Base-by-base conservation (phyloP, 192 early-diverging fungal genomes). In the Coemansia sp. region DNA sequence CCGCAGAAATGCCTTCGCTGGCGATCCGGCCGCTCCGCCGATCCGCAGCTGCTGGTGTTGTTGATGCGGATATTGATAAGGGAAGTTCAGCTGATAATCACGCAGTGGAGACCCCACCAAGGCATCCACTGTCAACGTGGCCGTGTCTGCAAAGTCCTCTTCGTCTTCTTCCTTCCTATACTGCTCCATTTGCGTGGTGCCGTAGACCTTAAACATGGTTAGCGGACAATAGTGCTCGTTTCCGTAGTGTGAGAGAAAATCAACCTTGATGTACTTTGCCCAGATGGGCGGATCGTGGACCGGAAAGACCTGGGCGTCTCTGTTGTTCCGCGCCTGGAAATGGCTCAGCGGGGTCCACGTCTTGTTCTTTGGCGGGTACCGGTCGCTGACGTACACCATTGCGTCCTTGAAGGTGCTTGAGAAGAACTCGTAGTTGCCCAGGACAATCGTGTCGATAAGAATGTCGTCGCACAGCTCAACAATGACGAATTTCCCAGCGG, bases 341-440 rank as follows among this genome's bases (percentile, higher is more conserved):
- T 89, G 83, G 0, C 94, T 95, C 34, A 99, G 63, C 12, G 87
- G 58, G 31, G 82, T 86, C 97, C 97, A 99, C 12, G 82, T 84
- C 40, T 86, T 81, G 31, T 90, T 74, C 37, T 82, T 76, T 10
- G 91, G 91, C 6, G 92, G 92, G 70, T 96, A 96, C 30, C 84
- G 66, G 45, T 92, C 86, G 51, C 86, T 83, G 37, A 92, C 88
- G 53, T 86, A 92, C 0, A 98, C 86, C 45, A 87, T 80, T 72
- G 94, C 88, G 40, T 97, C 90, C 65, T 92, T 92, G 70, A 96
- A 96, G 2, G 91, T 96, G 49, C 91, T 92, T 0, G 92, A 93
- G 68, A 99, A 99, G 71, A 96, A 95, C 77, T 99, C 97, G 67
- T 90, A 95, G 76, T 98, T 98, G 52, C 92, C 97, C 45, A 99